Conservation (phyloP, 345 rosid species). For the Brassica cretica region DNA sequence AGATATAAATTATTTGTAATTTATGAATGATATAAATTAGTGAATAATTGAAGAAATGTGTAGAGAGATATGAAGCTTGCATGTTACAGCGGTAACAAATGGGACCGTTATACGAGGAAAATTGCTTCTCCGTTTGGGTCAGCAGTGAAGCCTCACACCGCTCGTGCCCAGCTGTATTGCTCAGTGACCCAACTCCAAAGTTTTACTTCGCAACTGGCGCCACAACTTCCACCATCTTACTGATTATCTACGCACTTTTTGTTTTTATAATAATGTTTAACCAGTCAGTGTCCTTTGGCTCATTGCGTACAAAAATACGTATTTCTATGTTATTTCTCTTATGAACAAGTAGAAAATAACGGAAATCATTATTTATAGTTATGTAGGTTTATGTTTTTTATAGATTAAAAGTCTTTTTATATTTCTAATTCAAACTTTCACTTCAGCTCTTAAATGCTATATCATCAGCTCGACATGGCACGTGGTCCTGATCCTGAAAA, state of each 20-base stretch:
- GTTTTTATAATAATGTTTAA: not conserved
- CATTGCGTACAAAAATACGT: not conserved
- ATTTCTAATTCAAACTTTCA: not conserved
- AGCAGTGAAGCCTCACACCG: slow-evolving; percentile 21
- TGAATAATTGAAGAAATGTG: not conserved
- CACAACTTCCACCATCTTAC: not conserved
- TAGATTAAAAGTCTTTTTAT: not conserved
- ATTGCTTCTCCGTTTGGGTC: slow-evolving; percentile 3
- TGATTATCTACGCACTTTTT: not conserved
- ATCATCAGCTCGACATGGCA: slow-evolving; percentile 6
- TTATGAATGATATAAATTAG: too few species aligned
- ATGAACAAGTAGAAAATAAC: not conserved
- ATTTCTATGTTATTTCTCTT: not conserved
- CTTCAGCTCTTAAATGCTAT: not conserved
- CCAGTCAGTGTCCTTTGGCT: not conserved
- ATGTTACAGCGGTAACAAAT: slow-evolving; percentile 24
- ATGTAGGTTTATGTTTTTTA: not conserved
- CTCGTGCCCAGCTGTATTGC: slow-evolving; percentile 31
- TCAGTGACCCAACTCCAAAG: slow-evolving; percentile 20
- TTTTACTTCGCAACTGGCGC: slow-evolving; percentile 29
- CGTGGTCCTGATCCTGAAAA: not conserved
- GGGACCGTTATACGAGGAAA: slow-evolving; percentile 33
- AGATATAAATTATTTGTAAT: too few species aligned
- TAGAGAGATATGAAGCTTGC: not conserved
- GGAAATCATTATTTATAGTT: not conserved